Conservation (phyloP, 208 protist genomes). For the Acanthamoeba culbertsoni region DNA sequence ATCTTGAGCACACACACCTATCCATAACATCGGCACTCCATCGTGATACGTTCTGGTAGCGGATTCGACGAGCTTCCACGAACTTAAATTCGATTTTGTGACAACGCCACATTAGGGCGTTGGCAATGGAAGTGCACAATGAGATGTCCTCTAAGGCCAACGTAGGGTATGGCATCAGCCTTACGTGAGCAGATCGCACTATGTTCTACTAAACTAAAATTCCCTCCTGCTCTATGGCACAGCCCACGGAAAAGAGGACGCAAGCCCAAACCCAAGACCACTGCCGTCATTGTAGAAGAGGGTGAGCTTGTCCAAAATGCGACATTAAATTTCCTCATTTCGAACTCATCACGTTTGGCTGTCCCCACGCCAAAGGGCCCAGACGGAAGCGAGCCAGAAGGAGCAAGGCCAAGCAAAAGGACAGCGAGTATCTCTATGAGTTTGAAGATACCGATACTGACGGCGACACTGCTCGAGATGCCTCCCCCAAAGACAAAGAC, state of each 20-base stretch:
- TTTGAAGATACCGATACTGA: neutral
- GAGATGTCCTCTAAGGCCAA: too few species aligned
- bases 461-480: neutral
- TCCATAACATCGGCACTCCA: too few species aligned
- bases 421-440: constrained; percentile 21
- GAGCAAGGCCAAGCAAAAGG: neutral
- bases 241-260: neutral
- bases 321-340: too few species aligned
- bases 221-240: neutral
- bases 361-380: neutral
- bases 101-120: too few species aligned
- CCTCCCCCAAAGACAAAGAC: neutral
- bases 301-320: neutral
- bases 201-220: neutral
- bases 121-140: too few species aligned
- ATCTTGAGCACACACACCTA: too few species aligned
- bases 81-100: too few species aligned
- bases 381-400: neutral
- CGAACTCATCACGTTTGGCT: too few species aligned
- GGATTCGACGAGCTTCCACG: too few species aligned
- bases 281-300: neutral
- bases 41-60: too few species aligned
- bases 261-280: neutral
- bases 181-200: too few species aligned
- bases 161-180: too few species aligned